Conservation (phyloP, 2,329 filamentous ascomycete species). For the Diaporthe vexans region DNA sequence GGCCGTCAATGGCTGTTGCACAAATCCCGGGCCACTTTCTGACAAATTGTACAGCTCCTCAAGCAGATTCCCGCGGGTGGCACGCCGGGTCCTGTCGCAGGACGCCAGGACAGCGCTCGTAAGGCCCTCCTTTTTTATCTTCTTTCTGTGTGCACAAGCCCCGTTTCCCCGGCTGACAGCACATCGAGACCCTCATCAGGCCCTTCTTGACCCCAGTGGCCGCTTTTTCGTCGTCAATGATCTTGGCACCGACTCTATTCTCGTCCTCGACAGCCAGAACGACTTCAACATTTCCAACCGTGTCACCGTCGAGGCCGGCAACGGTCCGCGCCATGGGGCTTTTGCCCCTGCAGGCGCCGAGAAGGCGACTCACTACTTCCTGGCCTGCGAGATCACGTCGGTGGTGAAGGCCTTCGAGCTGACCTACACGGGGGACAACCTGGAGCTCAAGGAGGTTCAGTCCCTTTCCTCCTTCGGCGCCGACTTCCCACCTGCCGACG, state of each 20-base stretch:
- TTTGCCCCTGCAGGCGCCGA: conserved; percentile 57
- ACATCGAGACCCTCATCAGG: conserved; percentile 59
- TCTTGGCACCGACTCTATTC: conserved; percentile 63
- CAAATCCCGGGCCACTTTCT: neutral
- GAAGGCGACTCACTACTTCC: conserved; percentile 59
- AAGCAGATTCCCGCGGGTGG: conserved; percentile 46
- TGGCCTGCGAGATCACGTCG: conserved; percentile 63
- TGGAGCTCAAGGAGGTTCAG: conserved; percentile 55
- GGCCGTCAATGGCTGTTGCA: no score
- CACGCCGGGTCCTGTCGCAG: conserved; percentile 43
- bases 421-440: conserved; percentile 52
- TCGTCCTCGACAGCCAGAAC: conserved; percentile 61
- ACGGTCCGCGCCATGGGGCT: conserved; percentile 65
- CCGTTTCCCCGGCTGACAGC: neutral
- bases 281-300: conserved; percentile 54
- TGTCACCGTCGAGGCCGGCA: conserved; percentile 53
- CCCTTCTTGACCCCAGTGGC: conserved; percentile 62
- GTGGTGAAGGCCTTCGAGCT: conserved; percentile 59
- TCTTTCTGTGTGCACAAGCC: no score
- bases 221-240: conserved; percentile 64
- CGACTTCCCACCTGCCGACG: conserved; percentile 52
- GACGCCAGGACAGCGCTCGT: conserved; percentile 47
- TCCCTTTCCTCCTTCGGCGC: conserved; percentile 58
- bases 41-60: conserved; percentile 2
- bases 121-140: no score